Evolutionary conservation across 208 protist species (phyloP).

Genomic region (Leishmania turanica): DNA sequence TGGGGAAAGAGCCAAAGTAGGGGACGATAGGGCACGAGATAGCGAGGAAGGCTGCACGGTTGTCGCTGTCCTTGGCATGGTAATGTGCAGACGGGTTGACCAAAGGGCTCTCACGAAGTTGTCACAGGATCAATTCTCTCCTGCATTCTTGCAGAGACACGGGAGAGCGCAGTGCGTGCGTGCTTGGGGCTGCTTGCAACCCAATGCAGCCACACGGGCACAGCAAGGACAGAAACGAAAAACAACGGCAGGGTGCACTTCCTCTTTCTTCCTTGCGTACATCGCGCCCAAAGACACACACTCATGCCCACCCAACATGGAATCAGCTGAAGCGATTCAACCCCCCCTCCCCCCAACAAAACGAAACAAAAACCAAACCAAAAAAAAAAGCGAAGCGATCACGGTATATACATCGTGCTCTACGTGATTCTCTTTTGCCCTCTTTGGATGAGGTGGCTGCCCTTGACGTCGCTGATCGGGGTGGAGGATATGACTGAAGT

Average conservation of each 20-base stretch:
- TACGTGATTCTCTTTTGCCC: not conserved
- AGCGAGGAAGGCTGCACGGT: not conserved
- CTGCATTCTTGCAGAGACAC: not conserved
- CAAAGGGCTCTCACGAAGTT: not conserved
- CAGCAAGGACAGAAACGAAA: not conserved
- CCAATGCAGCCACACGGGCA: not conserved
- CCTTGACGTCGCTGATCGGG: not conserved
- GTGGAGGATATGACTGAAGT: not conserved
- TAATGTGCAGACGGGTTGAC: not conserved
- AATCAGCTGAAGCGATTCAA: not conserved
- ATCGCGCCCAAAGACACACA: conserved; percentile 8
- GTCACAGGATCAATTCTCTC: not conserved
- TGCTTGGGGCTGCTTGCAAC: not conserved
- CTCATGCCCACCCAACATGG: not conserved
- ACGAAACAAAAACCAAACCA: no score
- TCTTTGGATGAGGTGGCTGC: not conserved
- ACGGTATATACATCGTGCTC: conserved; percentile 11
- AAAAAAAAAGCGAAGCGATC: not conserved
- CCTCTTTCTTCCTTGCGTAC: conserved; percentile 1
- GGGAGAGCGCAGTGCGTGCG: not conserved
- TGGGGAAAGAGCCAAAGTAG: not conserved
- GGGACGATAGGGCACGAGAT: not conserved
- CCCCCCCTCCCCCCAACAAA: no score
- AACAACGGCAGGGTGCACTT: not conserved
- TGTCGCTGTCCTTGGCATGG: not conserved